Conservation (phyloP, 257 asterid genomes). For the Agastache rugosa region DNA sequence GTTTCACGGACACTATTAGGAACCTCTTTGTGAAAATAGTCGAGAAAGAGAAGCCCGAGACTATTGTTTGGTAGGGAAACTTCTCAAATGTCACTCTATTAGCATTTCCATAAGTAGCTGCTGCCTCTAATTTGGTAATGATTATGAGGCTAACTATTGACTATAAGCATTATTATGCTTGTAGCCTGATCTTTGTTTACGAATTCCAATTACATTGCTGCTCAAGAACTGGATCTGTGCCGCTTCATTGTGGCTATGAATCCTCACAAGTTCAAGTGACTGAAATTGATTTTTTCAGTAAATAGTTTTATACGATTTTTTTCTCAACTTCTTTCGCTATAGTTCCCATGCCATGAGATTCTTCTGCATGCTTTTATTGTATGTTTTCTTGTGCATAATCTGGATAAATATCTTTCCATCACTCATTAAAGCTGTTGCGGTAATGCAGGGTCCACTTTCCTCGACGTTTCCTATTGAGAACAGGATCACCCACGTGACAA, state of each 20-base stretch:
- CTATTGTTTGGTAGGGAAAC: background rate
- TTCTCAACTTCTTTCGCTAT: background rate
- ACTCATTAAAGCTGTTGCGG: constrained; percentile 27
- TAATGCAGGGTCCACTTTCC: constrained; percentile 86
- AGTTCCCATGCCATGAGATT: background rate
- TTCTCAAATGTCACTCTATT: background rate
- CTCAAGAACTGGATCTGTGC: too few relatives aligned
- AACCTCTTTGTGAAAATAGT: background rate
- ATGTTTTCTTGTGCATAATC: background rate
- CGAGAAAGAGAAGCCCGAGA: background rate
- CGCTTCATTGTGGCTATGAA: background rate
- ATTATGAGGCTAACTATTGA: background rate
- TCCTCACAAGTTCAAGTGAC: constrained; percentile 8
- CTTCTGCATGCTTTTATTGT: background rate
- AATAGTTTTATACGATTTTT: background rate
- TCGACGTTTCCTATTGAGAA: constrained; percentile 89
- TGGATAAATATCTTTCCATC: constrained; percentile 3
- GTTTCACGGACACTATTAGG: background rate
- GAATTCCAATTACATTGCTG: background rate
- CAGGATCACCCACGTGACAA: constrained; percentile 59
- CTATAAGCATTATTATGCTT: background rate
- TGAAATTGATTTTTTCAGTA: background rate
- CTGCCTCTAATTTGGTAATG: background rate
- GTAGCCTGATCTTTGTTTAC: constrained; percentile 4
- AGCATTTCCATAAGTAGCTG: constrained; percentile 11